Percentiles rank a stretch among this genome's conserved stretches.
These are phyloP conservation scores for Helianthus tuberosus DNA, from an alignment of 129 eudicot species.

Conservation along the genomic window DNA sequence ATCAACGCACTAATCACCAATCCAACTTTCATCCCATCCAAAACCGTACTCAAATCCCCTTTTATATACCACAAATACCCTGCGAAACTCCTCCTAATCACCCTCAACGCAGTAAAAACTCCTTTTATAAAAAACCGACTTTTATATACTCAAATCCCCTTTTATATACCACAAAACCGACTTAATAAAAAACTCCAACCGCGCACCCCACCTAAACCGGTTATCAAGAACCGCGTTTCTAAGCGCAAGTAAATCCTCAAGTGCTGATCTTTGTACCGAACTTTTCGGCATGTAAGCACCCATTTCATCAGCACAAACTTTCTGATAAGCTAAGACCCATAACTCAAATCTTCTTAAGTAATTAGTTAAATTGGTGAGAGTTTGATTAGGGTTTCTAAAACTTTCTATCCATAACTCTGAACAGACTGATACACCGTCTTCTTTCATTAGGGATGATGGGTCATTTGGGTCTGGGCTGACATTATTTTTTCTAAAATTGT, in stretches of 20 bases:
- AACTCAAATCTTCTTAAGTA: conserved; percentile 74
- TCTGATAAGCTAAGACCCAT: conserved; percentile 91
- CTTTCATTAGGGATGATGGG: conserved; percentile 82
- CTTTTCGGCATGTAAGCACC: conserved; percentile 84
- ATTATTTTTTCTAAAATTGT: conserved; percentile 21
- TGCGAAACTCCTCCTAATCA: conserved; percentile 91
- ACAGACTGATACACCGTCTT: conserved; percentile 78
- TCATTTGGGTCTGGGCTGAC: conserved; percentile 53
- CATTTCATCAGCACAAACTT: conserved; percentile 76
- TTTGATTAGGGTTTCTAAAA: conserved; percentile 61
- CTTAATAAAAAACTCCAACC: conserved; percentile 62
- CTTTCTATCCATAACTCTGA: conserved; percentile 83
- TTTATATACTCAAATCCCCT: too few relatives aligned
- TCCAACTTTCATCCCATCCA: conserved; percentile 69
- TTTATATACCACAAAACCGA: too few relatives aligned
- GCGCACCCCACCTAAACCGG: conserved; percentile 77
- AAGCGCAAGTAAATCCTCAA: conserved; percentile 69
- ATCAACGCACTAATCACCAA: conserved; percentile 67
- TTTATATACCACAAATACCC: conserved; percentile 96
- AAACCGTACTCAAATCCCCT: conserved; percentile 82
- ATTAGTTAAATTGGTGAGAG: conserved; percentile 56
- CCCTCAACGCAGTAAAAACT: conserved; percentile 87
- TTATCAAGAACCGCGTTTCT: conserved; percentile 80
- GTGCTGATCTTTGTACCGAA: conserved; percentile 58
- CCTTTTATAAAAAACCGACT: too few relatives aligned